Conservation (phyloP, 257 asterid genomes). For the Solanum gracilifrons region DNA sequence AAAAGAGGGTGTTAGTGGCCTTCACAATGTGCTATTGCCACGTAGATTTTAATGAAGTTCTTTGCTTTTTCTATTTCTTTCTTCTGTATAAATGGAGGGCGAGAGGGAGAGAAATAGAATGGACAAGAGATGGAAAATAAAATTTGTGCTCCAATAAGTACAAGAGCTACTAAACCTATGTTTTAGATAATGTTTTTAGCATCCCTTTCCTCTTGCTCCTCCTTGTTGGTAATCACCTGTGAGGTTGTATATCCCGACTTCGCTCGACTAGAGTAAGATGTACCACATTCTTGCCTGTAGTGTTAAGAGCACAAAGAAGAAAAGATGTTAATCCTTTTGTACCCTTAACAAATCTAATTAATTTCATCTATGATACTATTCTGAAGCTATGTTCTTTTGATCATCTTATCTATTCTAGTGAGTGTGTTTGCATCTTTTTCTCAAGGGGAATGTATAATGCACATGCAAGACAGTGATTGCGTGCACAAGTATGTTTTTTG, state of each 20-base stretch:
- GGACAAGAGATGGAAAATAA: background rate
- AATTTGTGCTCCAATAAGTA: background rate
- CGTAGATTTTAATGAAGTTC: background rate
- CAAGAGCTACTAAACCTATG: background rate
- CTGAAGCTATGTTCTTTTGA: background rate
- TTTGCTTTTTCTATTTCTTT: background rate
- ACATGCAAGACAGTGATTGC: background rate
- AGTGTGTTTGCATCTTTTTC: background rate
- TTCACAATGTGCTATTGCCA: background rate
- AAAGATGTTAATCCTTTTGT: background rate
- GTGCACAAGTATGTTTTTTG: background rate
- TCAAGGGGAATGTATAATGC: background rate
- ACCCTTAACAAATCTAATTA: background rate
- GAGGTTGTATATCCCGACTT: background rate
- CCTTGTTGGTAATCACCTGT: background rate
- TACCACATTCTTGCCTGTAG: background rate
- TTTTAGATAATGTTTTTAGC: background rate
- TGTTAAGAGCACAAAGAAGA: background rate
- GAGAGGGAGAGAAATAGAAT: background rate
- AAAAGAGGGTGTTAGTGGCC: background rate
- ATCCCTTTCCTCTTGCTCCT: background rate
- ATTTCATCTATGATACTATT: background rate
- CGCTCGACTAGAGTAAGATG: background rate
- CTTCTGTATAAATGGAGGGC: background rate
- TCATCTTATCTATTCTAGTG: background rate